Conservation (phyloP, 2,329 filamentous ascomycete genomes). For the Xylogone sp. region DNA sequence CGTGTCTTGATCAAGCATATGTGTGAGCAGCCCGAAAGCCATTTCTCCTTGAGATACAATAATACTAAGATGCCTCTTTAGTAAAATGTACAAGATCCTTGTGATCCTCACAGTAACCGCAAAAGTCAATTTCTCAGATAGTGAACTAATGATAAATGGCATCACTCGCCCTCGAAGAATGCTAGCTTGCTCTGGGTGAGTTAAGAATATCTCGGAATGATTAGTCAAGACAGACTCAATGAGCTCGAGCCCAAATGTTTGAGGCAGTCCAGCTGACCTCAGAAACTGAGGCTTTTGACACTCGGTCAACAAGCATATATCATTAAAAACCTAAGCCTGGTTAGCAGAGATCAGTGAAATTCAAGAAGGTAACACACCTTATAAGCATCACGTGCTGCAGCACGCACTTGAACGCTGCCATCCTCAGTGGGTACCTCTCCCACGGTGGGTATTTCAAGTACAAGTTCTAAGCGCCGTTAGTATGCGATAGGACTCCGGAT, state of each 20-base stretch:
- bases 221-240: constrained; percentile 88
- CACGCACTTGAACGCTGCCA: constrained; percentile 61
- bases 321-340: constrained; percentile 67
- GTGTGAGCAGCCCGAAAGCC: constrained; percentile 75
- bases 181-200: constrained; percentile 76
- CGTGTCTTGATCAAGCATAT: constrained; percentile 83
- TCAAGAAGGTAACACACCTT: constrained; percentile 43
- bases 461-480: constrained; percentile 18
- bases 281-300: constrained; percentile 80
- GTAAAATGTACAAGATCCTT: constrained; percentile 76
- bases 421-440: constrained; percentile 66
- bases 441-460: constrained; percentile 51
- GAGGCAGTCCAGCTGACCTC: constrained; percentile 70
- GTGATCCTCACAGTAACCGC: constrained; percentile 77
- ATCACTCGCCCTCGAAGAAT: constrained; percentile 75
- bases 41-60: constrained; percentile 78
- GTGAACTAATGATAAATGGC: constrained; percentile 73
- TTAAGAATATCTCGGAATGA: constrained; percentile 74
- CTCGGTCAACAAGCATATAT: constrained; percentile 84
- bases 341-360: neutral
- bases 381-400: constrained; percentile 82
- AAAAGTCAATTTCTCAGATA: constrained; percentile 78
- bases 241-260: constrained; percentile 83
- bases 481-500: neutral
- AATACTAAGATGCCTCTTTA: constrained; percentile 73